Conservation (phyloP, 192 early-diverging fungal genomes). For the Martensiomyces pterosporus region DNA sequence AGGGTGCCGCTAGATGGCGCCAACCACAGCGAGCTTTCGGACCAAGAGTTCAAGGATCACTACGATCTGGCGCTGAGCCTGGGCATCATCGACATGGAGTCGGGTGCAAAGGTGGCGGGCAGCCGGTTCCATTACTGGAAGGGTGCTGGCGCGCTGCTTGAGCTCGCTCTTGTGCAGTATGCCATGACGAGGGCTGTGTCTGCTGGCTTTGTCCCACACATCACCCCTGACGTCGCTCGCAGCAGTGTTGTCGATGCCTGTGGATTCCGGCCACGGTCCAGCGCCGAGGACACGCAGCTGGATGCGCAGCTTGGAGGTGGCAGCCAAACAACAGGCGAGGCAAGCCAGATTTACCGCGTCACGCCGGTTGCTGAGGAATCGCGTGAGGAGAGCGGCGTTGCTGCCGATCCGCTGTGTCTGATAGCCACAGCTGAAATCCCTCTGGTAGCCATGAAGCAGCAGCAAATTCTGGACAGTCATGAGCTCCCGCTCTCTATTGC, state of each 20-base stretch:
- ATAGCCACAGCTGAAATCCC: constrained; percentile 91
- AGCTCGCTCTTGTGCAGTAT: constrained; percentile 83
- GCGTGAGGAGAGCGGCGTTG: constrained; percentile 4
- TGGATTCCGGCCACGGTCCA: constrained; percentile 79
- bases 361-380: constrained; percentile 40
- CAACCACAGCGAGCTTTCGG: constrained; percentile 5
- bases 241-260: constrained; percentile 77
- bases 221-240: constrained; percentile 80
- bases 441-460: constrained; percentile 76
- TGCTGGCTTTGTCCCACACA: constrained; percentile 72
- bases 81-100: constrained; percentile 77
- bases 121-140: constrained; percentile 84
- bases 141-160: constrained; percentile 80
- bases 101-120: constrained; percentile 75
- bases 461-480: constrained; percentile 55
- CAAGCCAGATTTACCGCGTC: constrained; percentile 85
- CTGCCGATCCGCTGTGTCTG: constrained; percentile 60
- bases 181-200: constrained; percentile 69
- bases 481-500: constrained; percentile 71
- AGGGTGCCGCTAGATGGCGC: constrained; percentile 16
- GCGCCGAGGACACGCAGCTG: constrained; percentile 1
- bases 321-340: constrained; percentile 35
- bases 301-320: not conserved
- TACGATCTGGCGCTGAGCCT: constrained; percentile 59
- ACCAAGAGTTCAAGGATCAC: constrained; percentile 58